Evolutionary conservation across 1,284 basidiomycete species (phyloP).

Genomic region (Ceratobasidium sp.): DNA sequence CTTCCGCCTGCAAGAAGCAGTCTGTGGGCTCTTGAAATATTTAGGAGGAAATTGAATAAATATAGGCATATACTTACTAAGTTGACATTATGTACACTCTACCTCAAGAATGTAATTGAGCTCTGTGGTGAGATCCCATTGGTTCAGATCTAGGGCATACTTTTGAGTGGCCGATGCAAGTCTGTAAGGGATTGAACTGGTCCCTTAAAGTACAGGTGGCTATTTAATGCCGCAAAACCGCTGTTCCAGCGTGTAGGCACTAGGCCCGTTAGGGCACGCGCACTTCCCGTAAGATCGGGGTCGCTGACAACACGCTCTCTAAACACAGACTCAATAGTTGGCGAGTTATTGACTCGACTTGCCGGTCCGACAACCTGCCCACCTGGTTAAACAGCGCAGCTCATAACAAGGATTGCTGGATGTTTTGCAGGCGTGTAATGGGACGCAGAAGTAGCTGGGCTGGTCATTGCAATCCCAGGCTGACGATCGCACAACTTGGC

Average conservation of each 20-base stretch:
- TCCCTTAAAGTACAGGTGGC: constrained; percentile 10
- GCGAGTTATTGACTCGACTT: neutral
- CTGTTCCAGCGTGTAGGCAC: constrained; percentile 11
- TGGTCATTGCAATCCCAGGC: no score
- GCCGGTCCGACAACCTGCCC: neutral
- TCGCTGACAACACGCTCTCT: neutral
- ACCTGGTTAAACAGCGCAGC: neutral
- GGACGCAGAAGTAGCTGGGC: no score
- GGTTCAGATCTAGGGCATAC: neutral
- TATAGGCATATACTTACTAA: no score
- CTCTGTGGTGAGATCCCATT: no score
- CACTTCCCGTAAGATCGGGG: neutral
- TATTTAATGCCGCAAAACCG: neutral
- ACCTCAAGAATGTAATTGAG: no score
- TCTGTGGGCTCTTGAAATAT: no score
- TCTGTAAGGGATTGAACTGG: constrained; percentile 12
- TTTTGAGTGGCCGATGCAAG: neutral
- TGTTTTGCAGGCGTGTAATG: neutral
- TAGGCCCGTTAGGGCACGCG: neutral
- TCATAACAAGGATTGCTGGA: constrained; percentile 6
- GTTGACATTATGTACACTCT: no score
- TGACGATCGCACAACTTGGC: no score
- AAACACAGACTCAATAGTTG: neutral
- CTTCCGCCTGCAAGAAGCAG: no score
- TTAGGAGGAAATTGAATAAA: no score